These are phyloP conservation scores for Oryza officinalis DNA, from an alignment of 176 grass and related monocot genomes.

Conservation along the genomic window DNA sequence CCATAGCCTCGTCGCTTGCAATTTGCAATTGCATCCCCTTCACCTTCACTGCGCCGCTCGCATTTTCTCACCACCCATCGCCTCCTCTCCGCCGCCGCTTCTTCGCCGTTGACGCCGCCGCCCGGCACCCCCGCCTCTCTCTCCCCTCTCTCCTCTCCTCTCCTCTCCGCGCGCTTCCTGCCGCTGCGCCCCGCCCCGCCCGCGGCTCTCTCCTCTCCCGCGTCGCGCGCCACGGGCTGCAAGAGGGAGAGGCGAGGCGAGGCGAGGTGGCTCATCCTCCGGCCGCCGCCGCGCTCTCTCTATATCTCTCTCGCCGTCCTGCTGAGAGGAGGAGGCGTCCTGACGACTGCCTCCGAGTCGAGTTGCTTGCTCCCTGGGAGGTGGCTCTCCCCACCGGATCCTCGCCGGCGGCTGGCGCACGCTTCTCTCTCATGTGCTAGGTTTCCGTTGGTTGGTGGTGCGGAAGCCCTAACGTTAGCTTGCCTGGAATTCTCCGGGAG, in stretches of 20 bases:
- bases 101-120: no score
- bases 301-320: background rate
- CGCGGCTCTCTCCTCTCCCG: no score
- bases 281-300: background rate
- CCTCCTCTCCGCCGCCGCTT: no score
- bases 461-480: background rate
- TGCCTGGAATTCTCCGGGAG: background rate
- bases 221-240: background rate
- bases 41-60: no score
- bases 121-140: no score
- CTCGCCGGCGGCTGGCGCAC: background rate
- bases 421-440: background rate
- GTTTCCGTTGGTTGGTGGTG: background rate
- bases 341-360: no score
- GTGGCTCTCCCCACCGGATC: background rate
- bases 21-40: no score
- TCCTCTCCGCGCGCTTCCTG: no score
- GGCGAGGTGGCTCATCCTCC: background rate
- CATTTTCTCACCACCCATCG: no score
- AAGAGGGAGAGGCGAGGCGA: background rate
- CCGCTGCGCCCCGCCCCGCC: no score
- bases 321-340: background rate
- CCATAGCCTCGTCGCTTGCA: no score
- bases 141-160: background rate
- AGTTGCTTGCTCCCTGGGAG: background rate